A percentile compares a stretch with the other conserved stretches of the same genome.
phyloP scores from a whole-genome alignment of 2,329 filamentous ascomycete genomes.

The Colletotrichum magnum region DNA sequence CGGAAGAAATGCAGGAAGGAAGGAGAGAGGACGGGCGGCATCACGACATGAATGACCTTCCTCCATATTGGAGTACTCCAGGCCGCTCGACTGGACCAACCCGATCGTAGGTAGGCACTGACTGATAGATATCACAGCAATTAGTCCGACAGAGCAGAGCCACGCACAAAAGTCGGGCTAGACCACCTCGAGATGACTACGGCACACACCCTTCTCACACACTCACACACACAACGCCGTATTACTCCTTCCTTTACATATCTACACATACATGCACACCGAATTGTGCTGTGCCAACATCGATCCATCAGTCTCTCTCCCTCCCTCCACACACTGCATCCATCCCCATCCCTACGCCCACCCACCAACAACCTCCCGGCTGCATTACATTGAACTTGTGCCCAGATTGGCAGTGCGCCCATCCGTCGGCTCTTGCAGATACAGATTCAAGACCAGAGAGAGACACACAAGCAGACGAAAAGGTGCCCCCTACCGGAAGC shows the following conservation, averaged over 20 bases:
- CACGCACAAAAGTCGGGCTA: background rate
- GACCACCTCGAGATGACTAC: constrained; percentile 5
- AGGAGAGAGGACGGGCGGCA: background rate
- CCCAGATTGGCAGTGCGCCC: constrained; percentile 23
- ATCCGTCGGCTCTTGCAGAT: constrained; percentile 8
- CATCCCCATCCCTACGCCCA: constrained; percentile 16
- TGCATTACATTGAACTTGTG: constrained; percentile 13
- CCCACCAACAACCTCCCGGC: constrained; percentile 15
- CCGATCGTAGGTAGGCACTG: background rate
- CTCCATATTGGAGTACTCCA: too few species aligned
- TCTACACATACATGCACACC: constrained; percentile 13
- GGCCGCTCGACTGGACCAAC: too few species aligned
- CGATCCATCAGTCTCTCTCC: constrained; percentile 18
- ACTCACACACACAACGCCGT: background rate
- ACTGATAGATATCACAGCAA: constrained; percentile 19
- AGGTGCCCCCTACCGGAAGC: constrained; percentile 20
- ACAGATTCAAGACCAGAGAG: background rate
- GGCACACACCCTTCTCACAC: constrained; percentile 8
- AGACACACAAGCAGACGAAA: constrained; percentile 1
- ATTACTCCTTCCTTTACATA: background rate
- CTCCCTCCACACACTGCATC: background rate
- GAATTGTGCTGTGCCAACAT: constrained; percentile 10
- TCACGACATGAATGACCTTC: background rate
- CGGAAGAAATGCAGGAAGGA: constrained; percentile 2
- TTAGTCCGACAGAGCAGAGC: background rate